Base-by-base conservation (phyloP, 257 asterid genomes). In the Rhazya stricta region DNA sequence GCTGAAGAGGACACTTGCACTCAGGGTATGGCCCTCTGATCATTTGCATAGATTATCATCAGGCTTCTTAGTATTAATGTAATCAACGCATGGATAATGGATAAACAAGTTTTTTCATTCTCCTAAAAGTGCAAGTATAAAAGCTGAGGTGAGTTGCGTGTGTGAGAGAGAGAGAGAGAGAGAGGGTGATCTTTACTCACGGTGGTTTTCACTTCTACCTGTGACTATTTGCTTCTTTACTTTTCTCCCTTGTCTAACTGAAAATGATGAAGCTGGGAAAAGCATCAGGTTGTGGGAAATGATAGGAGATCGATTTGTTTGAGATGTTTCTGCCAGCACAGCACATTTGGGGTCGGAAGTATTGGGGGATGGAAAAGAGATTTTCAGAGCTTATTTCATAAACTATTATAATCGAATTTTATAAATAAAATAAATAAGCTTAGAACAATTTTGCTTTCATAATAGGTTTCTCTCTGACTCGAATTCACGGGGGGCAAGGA, bases 221-320 rank as follows among this genome's bases (percentile, higher is more conserved):
- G 50, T 67, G 80, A 76, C 82, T 82, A 76, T 78, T 83, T 56
- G 62, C 68, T 76, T 78, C 41, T 56, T 68, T 29, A 58, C 75
- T 78, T 87, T 71, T 41, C 67, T 29, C 46, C 71, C 77, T 79
- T 86, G 86, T 83, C 90, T 82, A 80, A 48, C 85, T 83, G 83
- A 85, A 86, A 89, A 84, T 86, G 88, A 81, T 84, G 88, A 82
- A 76, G 79, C 27, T 79, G 57, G 69, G 27, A 67, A 66, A 66
- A 68, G 83, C 83, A 79, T 79, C 72, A 81, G 79, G 34, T 77
- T 76, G 84, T 83, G 87, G 87, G 79, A 77, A 83, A 72, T 81
- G 88, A 85, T 74, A 85, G 76, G 79, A 60, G 66, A 37, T 37
- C 78, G 82, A 77, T 81, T 77, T 79, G 80, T 66, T 83, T 78